Conservation (phyloP, 2,329 filamentous ascomycete species). For the Ophiostoma sp. region DNA sequence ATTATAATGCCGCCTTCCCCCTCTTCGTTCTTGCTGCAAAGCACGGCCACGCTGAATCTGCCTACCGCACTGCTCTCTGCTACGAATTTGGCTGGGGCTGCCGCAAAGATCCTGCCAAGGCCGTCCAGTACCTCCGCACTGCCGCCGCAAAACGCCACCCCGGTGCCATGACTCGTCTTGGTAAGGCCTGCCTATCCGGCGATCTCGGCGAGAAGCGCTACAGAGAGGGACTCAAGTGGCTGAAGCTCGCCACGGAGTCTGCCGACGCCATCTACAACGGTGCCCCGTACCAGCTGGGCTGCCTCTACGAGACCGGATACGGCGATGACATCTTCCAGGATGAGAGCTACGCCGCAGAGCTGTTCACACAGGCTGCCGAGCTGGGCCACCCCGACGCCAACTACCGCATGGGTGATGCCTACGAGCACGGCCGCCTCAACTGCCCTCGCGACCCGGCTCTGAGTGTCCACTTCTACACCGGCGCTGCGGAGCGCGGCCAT, state of each 20-base stretch:
- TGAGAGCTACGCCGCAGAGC: constrained; percentile 82
- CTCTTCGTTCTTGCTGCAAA: constrained; percentile 93
- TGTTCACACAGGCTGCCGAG: constrained; percentile 93
- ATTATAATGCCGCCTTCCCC: constrained; percentile 87
- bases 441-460: constrained; percentile 90
- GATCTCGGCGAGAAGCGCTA: constrained; percentile 87
- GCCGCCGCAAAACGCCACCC: constrained; percentile 93
- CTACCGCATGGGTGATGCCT: constrained; percentile 89
- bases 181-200: constrained; percentile 83
- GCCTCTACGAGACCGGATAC: constrained; percentile 88
- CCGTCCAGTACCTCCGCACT: constrained; percentile 87
- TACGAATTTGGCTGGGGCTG: constrained; percentile 99
- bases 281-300: constrained; percentile 85
- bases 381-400: constrained; percentile 84
- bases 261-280: constrained; percentile 90
- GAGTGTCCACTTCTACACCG: constrained; percentile 96
- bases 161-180: constrained; percentile 89
- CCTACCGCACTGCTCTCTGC: constrained; percentile 87
- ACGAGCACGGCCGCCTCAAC: constrained; percentile 84
- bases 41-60: constrained; percentile 94
- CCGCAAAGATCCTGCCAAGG: constrained; percentile 84
- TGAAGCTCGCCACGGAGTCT: constrained; percentile 87
- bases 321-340: constrained; percentile 94
- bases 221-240: constrained; percentile 90
- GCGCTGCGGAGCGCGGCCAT: constrained; percentile 81